A percentile compares a stretch with the other conserved stretches of the same genome.
Evolutionary conservation across 345 rosid genomes (phyloP).

Genomic region (Pistacia integerrima): DNA sequence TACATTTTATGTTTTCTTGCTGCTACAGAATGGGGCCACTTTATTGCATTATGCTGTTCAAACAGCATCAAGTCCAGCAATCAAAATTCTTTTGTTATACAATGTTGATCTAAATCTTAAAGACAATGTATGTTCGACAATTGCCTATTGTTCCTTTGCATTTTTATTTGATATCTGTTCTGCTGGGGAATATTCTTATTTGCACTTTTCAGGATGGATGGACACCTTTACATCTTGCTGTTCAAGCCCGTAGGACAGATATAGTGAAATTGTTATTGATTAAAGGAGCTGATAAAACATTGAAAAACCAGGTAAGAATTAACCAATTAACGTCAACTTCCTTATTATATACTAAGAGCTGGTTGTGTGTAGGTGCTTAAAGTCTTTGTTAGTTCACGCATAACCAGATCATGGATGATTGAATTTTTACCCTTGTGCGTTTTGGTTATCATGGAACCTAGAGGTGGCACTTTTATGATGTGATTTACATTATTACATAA

Average conservation of each 20-base stretch:
- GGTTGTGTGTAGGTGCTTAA: neutral
- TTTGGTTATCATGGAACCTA: neutral
- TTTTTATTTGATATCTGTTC: neutral
- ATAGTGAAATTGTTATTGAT: slow-evolving; percentile 72
- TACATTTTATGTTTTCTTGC: slow-evolving; percentile 21
- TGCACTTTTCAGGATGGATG: slow-evolving; percentile 81
- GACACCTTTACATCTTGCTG: slow-evolving; percentile 95
- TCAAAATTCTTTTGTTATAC: no score
- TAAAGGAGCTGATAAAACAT: slow-evolving; percentile 70
- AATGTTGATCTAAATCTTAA: no score
- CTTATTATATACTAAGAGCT: neutral
- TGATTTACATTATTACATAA: no score
- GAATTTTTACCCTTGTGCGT: neutral
- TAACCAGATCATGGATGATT: neutral
- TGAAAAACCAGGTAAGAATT: slow-evolving; percentile 54
- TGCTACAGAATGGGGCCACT: slow-evolving; percentile 79
- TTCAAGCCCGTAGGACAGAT: slow-evolving; percentile 81
- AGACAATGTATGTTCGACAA: no score
- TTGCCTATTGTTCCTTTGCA: no score
- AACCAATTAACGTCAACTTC: neutral
- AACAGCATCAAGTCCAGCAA: slow-evolving; percentile 71
- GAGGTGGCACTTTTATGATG: neutral
- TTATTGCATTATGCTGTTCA: slow-evolving; percentile 94
- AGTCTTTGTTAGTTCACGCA: neutral
- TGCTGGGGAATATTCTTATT: neutral